Percentiles rank a stretch among this genome's conserved stretches.
These are phyloP conservation scores for Andrographis paniculata DNA, from an alignment of 305 asterid genomes.

Conservation along the genomic window DNA sequence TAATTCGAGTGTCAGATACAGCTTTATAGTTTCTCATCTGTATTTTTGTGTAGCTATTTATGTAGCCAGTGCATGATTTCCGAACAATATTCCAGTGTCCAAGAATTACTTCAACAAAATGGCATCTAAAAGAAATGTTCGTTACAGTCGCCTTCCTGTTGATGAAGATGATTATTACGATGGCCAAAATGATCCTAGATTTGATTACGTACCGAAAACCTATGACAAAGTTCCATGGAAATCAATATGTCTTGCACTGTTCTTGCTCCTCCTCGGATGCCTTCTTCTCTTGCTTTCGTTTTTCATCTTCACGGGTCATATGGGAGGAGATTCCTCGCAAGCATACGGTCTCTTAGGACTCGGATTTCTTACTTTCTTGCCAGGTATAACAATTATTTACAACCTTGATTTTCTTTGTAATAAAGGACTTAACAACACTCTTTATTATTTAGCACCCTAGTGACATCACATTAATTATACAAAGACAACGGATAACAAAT, in stretches of 20 bases:
- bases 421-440: no score
- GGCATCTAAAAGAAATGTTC: slow-evolving; percentile 63
- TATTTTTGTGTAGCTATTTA: neutral
- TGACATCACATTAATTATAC: neutral
- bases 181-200: slow-evolving; percentile 46
- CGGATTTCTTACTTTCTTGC: slow-evolving; percentile 71
- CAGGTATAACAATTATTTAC: slow-evolving; percentile 38
- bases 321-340: slow-evolving; percentile 83
- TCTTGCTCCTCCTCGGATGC: slow-evolving; percentile 77
- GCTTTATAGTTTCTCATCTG: neutral
- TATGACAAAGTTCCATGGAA: slow-evolving; percentile 85
- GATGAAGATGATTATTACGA: slow-evolving; percentile 52
- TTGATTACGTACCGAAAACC: slow-evolving; percentile 63
- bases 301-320: slow-evolving; percentile 86
- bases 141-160: slow-evolving; percentile 48
- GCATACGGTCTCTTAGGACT: slow-evolving; percentile 84
- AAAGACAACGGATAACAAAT: no score
- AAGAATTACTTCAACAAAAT: slow-evolving; percentile 23
- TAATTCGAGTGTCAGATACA: no score
- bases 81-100: neutral
- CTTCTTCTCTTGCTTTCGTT: slow-evolving; percentile 59
- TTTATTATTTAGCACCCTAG: neutral
- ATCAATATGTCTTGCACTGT: slow-evolving; percentile 69
- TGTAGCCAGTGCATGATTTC: neutral
- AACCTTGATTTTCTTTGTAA: no score